Conservation (phyloP, 2,329 filamentous ascomycete species). For the Ascochyta fabae region DNA sequence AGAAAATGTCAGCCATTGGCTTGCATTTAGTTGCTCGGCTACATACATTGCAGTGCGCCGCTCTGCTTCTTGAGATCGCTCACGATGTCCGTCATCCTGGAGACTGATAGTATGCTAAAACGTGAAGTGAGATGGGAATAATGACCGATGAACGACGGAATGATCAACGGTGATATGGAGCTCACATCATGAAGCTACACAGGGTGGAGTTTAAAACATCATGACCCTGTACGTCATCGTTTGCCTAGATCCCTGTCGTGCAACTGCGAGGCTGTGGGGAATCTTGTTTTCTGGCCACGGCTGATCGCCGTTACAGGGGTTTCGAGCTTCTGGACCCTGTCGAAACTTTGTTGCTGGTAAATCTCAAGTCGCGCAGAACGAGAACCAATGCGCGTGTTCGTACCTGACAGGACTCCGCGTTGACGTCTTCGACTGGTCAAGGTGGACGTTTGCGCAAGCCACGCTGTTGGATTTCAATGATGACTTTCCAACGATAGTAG, state of each 20-base stretch:
- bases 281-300: conserved; percentile 19
- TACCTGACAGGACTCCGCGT: conserved; percentile 3
- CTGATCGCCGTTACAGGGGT: conserved; percentile 8
- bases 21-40: neutral
- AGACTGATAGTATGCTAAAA: neutral
- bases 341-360: neutral
- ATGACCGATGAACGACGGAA: neutral
- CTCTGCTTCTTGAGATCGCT: conserved; percentile 53
- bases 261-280: conserved; percentile 17
- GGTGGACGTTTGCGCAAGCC: neutral
- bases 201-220: conserved; percentile 13
- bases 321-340: conserved; percentile 11
- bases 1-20: neutral
- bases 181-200: conserved; percentile 1
- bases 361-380: conserved; percentile 6
- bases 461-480: neutral
- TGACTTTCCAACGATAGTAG: neutral
- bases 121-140: neutral
- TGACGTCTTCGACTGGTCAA: neutral
- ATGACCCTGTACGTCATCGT: conserved; percentile 17
- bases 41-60: conserved; percentile 50
- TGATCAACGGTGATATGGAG: conserved; percentile 1
- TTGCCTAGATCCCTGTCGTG: conserved; percentile 16
- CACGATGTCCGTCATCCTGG: conserved; percentile 42
- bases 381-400: conserved; percentile 1